Evolutionary conservation across 305 asterid genomes (phyloP), one percentile per base, ranked within the genome.

Genomic region (Andrographis paniculata): DNA sequence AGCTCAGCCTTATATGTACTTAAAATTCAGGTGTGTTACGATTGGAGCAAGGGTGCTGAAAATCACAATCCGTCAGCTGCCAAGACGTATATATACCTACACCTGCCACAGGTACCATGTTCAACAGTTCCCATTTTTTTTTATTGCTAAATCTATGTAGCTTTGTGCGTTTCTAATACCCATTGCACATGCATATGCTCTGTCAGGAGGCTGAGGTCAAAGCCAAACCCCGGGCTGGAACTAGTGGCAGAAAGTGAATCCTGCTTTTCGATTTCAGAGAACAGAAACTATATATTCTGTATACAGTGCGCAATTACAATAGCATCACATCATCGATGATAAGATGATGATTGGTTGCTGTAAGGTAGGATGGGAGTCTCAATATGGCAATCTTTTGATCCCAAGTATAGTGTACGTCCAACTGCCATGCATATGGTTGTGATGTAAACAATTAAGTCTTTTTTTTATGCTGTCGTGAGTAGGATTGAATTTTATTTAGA

Each of bases 41-140:
- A 86, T 70, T 91, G 99, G 99, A 70, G 95, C 80, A 91, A 91
- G 80, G 96, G 99, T 48, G 99, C 99, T 45, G 96, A 86, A 68
- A 89, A 89, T 59, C 96, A 86, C 50, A 86, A 86, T 65, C 98
- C 96, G 31, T 62, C 92, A 37, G 71, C 80, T 33, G 92, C 94
- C 46, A 89, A 86, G 73, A 56, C 84, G 17, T n/a, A 53, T 40
- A 89, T 89, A 42, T 78, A 55, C 66, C 78, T 85, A 15, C 97
- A 89, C 69, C 66, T 54, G 41, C 86, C 95, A 19, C 96, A 72
- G 95, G 95, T 86, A 60, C 41, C 23, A 54, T 20, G 18, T 49
- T 60, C 19, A 37, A 8, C 14, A 17, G 9, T 18, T 39, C 23
- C 14, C 31, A 41, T 23, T 17, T 20, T 27, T 19, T n/a, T n/a